Percentiles rank a stretch among this genome's conserved stretches.
These are phyloP conservation scores for Coffea humblotiana DNA, from an alignment of 305 asterid genomes.

Conservation along the genomic window DNA sequence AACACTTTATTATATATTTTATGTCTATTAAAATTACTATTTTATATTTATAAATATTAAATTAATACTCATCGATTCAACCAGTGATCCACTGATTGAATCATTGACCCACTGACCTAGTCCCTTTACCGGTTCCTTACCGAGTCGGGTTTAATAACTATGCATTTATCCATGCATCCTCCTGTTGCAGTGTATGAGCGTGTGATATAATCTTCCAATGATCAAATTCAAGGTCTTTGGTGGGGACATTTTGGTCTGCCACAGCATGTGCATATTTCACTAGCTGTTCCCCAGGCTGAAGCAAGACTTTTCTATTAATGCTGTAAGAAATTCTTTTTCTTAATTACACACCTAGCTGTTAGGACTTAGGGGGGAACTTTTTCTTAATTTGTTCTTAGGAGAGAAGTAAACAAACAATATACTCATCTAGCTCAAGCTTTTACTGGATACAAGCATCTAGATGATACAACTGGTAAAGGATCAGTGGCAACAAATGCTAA, in stretches of 20 bases:
- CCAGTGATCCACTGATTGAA: too few species aligned
- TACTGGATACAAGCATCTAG: background rate
- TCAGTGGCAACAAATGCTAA: background rate
- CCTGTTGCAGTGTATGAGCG: background rate
- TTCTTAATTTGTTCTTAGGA: background rate
- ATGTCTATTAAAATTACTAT: too few species aligned
- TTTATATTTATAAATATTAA: too few species aligned
- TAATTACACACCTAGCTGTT: background rate
- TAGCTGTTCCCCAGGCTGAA: too few species aligned
- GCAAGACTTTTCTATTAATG: too few species aligned
- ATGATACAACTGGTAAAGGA: background rate
- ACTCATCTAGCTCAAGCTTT: background rate
- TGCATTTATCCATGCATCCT: background rate
- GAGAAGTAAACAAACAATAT: background rate
- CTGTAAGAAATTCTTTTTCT: background rate
- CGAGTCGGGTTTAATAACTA: too few species aligned
- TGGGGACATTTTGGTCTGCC: background rate
- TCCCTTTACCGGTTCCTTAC: too few species aligned
- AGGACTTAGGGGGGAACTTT: background rate
- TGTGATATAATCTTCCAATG: background rate
- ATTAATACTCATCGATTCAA: too few species aligned
- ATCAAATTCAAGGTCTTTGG: background rate
- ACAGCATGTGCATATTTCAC: background rate
- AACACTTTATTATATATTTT: too few species aligned
- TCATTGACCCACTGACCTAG: too few species aligned